These are phyloP conservation scores for Zopfochytrium polystomum DNA, from an alignment of 371 early-diverging fungal species.

Conservation along the genomic window DNA sequence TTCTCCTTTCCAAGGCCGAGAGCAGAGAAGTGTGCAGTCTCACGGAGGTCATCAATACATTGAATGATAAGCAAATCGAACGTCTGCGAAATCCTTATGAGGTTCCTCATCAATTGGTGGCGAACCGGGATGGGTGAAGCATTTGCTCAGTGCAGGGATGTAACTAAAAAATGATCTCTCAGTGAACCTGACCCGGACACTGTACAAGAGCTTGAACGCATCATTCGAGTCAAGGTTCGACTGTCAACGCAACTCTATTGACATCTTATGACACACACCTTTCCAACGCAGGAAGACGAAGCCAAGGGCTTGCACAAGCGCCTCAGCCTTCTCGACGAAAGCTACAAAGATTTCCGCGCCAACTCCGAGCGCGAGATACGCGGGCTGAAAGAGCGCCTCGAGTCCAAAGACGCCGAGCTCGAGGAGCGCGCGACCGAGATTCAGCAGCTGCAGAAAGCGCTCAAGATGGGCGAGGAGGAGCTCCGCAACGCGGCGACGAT, in stretches of 20 bases:
- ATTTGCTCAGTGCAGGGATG: not conserved
- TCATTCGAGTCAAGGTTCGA: conserved; percentile 17
- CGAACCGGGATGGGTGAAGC: conserved; percentile 10
- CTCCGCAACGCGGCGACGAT: conserved; percentile 1
- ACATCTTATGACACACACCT: not conserved
- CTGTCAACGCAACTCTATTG: not conserved
- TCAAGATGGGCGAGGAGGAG: conserved; percentile 10
- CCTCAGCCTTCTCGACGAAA: conserved; percentile 8
- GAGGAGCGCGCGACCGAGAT: conserved; percentile 10
- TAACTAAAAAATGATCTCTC: not conserved
- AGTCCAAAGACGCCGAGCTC: conserved; percentile 9
- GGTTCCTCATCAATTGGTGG: conserved; percentile 12
- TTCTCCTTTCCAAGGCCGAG: conserved; percentile 6
- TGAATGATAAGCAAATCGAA: conserved; percentile 28
- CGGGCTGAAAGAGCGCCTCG: conserved; percentile 6
- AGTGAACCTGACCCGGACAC: conserved; percentile 17
- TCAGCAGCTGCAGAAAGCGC: conserved; percentile 9
- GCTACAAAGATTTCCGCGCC: not conserved
- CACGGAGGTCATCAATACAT: conserved; percentile 21
- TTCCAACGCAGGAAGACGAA: conserved; percentile 25
- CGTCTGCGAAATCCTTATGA: conserved; percentile 24
- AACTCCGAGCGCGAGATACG: conserved; percentile 8
- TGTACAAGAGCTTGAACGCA: conserved; percentile 13
- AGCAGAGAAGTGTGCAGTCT: conserved; percentile 13
- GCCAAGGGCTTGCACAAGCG: conserved; percentile 18